Percentiles rank a stretch among this genome's conserved stretches.
These are phyloP conservation scores for Starmerella cellae DNA, from an alignment of 805 yeast species.

Conservation along the genomic window DNA sequence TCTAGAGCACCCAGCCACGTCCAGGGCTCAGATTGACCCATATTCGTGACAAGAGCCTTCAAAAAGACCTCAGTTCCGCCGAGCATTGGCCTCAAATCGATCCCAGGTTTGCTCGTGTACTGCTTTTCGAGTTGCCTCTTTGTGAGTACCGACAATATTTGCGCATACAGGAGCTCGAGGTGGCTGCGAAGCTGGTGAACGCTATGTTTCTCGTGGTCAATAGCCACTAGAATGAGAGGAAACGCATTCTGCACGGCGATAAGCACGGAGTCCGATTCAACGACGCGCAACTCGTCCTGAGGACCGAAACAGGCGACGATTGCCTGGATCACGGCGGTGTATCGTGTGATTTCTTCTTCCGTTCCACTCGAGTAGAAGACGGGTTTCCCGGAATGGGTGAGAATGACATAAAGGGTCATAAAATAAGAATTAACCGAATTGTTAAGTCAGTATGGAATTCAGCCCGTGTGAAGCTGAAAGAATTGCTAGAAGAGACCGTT, in stretches of 20 bases:
- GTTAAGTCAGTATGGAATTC: no score
- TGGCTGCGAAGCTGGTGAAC: slow-evolving; percentile 42
- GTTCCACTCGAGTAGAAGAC: slow-evolving; percentile 18
- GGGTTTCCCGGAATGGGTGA: slow-evolving; percentile 23
- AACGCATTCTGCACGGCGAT: slow-evolving; percentile 48
- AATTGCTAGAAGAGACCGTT: no score
- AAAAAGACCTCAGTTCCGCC: slow-evolving; percentile 66
- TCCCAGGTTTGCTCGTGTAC: slow-evolving; percentile 59
- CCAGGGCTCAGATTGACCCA: slow-evolving; percentile 44
- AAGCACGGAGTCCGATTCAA: slow-evolving; percentile 37
- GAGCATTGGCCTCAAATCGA: slow-evolving; percentile 63
- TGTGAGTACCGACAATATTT: slow-evolving; percentile 69
- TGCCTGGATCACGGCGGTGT: slow-evolving; percentile 22
- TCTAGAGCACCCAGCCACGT: slow-evolving; percentile 53
- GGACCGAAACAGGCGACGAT: slow-evolving; percentile 20
- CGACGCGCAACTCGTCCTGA: slow-evolving; percentile 27
- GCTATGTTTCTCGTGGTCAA: slow-evolving; percentile 30
- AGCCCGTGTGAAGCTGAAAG: no score
- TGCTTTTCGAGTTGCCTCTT: slow-evolving; percentile 59
- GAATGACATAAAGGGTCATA: slow-evolving; percentile 15
- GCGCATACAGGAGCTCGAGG: slow-evolving; percentile 59
- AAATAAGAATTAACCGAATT: no score
- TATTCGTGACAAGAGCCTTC: slow-evolving; percentile 45
- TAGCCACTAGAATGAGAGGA: slow-evolving; percentile 65
- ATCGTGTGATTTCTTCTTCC: slow-evolving; percentile 17